Evolutionary conservation across 768 basidiomycete species (phyloP), one percentile per base, ranked within the genome.

Genomic region (Galerina marginata): DNA sequence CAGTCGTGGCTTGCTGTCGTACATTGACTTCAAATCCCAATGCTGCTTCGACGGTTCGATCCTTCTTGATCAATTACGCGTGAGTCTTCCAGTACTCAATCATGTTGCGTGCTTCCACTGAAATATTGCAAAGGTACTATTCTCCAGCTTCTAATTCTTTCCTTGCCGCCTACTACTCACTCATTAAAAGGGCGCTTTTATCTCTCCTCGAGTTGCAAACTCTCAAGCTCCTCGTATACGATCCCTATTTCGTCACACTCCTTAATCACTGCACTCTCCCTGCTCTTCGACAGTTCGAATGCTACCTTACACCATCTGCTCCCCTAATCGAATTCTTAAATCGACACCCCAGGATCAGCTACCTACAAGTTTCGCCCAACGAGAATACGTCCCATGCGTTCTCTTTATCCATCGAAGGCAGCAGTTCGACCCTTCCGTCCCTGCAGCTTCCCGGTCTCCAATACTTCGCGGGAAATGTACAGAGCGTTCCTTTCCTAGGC

Each of bases 401-500:
- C 23, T 40, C 42, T 7, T 23, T 26, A 7, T 14, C 55, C 14
- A 66, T 65, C 4, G 56, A 60, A 25, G 51, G 11, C 33, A 42
- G 48, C 14, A 48, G 25, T 12, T 20, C 29, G 15, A 9, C 37
- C 15, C 56, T 68, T 14, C 69, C 68, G 2, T 43, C 58, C 12
- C 52, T 76, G 29, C 55, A 64, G 11, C 70, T 80, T 10, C 77
- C 75, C 1, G 65, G 63, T 37, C 69, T 80, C 9, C 71, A 75
- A 54, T 75, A 76, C 58, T 79, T 76, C 57, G 66, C 73, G 36
- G 78, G 77, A 7, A 77, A 76, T 59, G 72, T 72, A 16, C 68
- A 71, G 20, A 73, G 68, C 38, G 60, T 79, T 4, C 59, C 73
- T 9, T 67, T 66, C 12, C 54, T 79, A 9, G 62, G 69, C n/a